Percentiles rank a stretch among this genome's conserved stretches.
phyloP scores from a whole-genome alignment of 1,284 basidiomycete genomes.

The Albatrellus sp. region DNA sequence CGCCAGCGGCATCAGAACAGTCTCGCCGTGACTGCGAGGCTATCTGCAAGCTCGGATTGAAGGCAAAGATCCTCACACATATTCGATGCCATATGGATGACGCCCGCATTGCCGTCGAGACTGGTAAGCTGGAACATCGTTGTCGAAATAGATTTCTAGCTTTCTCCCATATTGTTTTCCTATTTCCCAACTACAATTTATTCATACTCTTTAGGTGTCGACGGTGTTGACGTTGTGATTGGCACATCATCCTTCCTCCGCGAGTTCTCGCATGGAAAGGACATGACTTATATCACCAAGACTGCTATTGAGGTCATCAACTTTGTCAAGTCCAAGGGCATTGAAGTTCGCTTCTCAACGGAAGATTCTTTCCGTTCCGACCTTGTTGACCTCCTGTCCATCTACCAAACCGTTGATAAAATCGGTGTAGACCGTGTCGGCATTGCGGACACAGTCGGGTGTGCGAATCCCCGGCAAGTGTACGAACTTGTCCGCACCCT shows the following conservation, averaged over 20 bases:
- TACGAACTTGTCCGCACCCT: conserved; percentile 97
- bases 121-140: conserved; percentile 41
- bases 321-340: conserved; percentile 99
- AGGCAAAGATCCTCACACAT: conserved; percentile 96
- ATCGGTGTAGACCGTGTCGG: conserved; percentile 99
- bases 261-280: conserved; percentile 99
- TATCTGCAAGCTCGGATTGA: conserved; percentile 98
- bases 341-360: conserved; percentile 99
- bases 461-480: conserved; percentile 97
- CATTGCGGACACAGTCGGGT: conserved; percentile 98
- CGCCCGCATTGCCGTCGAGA: conserved; percentile 96
- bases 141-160: not conserved
- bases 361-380: conserved; percentile 99
- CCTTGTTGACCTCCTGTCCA: conserved; percentile 94
- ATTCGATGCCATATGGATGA: conserved; percentile 99
- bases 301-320: conserved; percentile 97
- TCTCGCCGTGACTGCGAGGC: conserved; percentile 92
- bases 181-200: not conserved
- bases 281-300: conserved; percentile 99
- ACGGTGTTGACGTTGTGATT: conserved; percentile 99
- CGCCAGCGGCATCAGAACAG: conserved; percentile 96
- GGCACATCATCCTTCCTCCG: conserved; percentile 98
- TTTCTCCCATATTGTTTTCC: not conserved
- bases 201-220: conserved; percentile 53
- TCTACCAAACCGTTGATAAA: conserved; percentile 99